Evolutionary conservation across 2,329 filamentous ascomycete genomes (phyloP).

Genomic region (Ploettnerulaceae sp.): DNA sequence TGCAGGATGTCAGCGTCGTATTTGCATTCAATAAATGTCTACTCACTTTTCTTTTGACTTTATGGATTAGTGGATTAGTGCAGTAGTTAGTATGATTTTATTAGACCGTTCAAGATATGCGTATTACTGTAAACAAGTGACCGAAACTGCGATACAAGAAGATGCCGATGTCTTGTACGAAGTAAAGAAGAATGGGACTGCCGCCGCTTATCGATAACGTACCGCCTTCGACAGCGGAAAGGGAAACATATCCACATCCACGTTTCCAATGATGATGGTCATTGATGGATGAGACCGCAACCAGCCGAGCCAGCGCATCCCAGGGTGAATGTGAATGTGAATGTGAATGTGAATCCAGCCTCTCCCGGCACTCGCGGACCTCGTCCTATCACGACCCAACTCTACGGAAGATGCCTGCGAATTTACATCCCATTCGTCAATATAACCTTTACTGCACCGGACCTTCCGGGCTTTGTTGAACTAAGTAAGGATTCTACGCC

Average conservation of each 20-base stretch:
- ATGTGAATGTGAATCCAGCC: no score
- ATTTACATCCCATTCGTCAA: not conserved
- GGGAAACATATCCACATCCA: conserved; percentile 10
- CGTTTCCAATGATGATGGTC: conserved; percentile 9
- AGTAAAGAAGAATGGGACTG: no score
- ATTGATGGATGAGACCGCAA: not conserved
- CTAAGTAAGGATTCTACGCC: not conserved
- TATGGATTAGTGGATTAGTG: no score
- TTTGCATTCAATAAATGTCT: no score
- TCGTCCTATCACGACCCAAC: not conserved
- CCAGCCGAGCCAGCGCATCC: conserved; percentile 3
- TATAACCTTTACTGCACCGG: conserved; percentile 1
- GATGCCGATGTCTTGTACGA: no score
- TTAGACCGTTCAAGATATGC: no score
- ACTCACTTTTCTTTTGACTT: no score
- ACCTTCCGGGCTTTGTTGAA: conserved; percentile 3
- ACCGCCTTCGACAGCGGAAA: not conserved
- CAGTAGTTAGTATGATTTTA: no score
- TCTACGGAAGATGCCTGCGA: not conserved
- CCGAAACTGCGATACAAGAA: no score
- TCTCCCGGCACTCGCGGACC: conserved; percentile 5
- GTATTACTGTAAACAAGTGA: no score
- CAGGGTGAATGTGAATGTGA: no score
- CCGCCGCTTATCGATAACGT: not conserved
- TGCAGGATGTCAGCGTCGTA: no score